These are phyloP conservation scores for Podospora comata DNA, from an alignment of 495 filamentous ascomycete genomes.

Conservation along the genomic window DNA sequence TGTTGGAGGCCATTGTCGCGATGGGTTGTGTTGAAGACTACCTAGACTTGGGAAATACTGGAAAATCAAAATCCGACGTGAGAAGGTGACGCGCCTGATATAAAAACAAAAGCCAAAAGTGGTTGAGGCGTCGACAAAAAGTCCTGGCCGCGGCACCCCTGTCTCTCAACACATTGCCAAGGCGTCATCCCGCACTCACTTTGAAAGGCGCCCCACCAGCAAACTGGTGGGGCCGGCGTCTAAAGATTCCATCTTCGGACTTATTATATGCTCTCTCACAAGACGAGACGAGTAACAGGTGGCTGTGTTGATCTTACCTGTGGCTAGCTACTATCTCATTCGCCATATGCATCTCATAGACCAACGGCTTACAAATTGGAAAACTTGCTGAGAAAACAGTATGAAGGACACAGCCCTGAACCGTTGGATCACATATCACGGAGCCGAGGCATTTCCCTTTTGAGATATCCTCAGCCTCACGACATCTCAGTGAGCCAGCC, in stretches of 20 bases:
- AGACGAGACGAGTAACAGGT: neutral
- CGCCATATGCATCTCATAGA: neutral
- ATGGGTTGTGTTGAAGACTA: no score
- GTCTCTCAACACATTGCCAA: neutral
- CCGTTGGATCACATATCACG: neutral
- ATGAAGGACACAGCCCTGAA: neutral
- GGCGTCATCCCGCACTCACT: neutral
- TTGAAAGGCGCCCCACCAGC: no score
- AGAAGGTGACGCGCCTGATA: neutral
- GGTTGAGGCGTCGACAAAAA: neutral
- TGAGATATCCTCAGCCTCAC: neutral
- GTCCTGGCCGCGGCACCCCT: neutral
- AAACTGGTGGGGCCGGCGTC: neutral
- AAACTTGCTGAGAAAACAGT: neutral
- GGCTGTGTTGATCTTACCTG: neutral
- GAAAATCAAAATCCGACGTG: neutral
- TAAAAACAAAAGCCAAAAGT: neutral
- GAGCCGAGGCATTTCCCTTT: neutral
- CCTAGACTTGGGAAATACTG: no score
- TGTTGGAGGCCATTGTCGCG: conserved; percentile 24
- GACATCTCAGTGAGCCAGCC: neutral
- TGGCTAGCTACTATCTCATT: neutral
- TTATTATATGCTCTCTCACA: no score
- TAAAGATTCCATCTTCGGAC: no score
- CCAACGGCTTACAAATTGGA: neutral